Base-by-base conservation (phyloP, 2,329 filamentous ascomycete species). In the Ceratocystis cacaofunesta region DNA sequence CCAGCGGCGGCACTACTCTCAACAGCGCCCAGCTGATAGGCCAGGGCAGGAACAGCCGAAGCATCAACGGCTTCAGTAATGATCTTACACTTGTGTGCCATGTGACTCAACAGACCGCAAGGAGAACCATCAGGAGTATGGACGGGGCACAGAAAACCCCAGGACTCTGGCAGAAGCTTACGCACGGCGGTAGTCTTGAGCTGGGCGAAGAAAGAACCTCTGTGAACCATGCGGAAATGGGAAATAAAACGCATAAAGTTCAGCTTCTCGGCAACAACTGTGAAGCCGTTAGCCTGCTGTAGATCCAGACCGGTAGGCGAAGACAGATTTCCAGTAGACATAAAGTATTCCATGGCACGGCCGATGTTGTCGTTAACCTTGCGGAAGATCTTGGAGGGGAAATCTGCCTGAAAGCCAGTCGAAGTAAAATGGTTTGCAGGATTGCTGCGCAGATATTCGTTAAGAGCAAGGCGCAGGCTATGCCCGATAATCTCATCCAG, bases 201-300 rank as follows among this genome's bases (percentile, higher is more conserved):
- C 74, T 97, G 90, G 2, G 94, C 94, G 75, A 99, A 99, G 82
- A 99, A 99, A 73, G 90, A 94, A 80, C 94, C 94, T 85, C 94
- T 86, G 78, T 99, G 94, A 66, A 99, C 90, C 91, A 96, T 96
- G 70, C 94, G 88, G 82, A 99, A 99, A 76, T 99, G 94, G 75
- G 90, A 94, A 78, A 99, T 95, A 78, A 97, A 99, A 71, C 94
- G 90, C 72, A 95, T 85, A 74, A 97, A 99, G 78, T 99, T 99
- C 74, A 99, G 92, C 81, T 97, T 97, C 74, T 99, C 94, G 2
- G 94, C 94, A 63, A 97, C 92, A 62, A 99, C 91, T 0, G 90
- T 95, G 75, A 95, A 99, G 68, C 94, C 94, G 12, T 92, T 94
- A 0, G 88, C 87, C 75, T 99, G 94, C 73, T 97, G 94, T 72